Evolutionary conservation across 1,139 yeast species (phyloP), one percentile per base, ranked within the genome.

Genomic region (Taiozyma sp.): DNA sequence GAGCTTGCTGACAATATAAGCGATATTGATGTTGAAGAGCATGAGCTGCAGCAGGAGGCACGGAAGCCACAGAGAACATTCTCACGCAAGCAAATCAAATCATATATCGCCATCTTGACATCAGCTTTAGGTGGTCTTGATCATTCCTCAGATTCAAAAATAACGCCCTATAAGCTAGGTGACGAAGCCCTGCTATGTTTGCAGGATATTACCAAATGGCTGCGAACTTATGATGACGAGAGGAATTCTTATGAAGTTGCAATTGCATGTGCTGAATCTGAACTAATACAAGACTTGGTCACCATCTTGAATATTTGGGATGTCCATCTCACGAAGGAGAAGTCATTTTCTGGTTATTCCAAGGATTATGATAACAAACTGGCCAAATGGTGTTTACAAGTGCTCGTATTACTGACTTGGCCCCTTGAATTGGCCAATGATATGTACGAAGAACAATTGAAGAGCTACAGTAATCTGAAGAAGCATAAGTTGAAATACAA

Each of bases 151-250:
- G 60, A 64, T 4, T 56, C 65, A 3, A 75, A 74, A 0, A 71
- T 74, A 4, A 75, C 80, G 1, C 83, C 85, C 0, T 93, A 93
- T 63, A 81, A 80, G 57, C 75, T 92, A 3, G 99, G 99, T 12
- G 92, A 87, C 58, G 98, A 93, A 65, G 97, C 97, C 2, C 48
- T 58, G 41, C 48, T 58, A 6, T 62, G 98, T 68, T 71, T 93
- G 39, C 86, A 88, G 60, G 99, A 93, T 70, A 70, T 93, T 55
- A 90, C 89, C 65, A 76, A 87, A 59, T 92, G 98, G 97, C 79
- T 93, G 51, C 81, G 81, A 58, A 76, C 87, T 1, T 93, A 89
- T 48, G 99, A 93, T 65, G 96, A 89, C 54, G 74, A 76, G 43
- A 78, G 80, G 54, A 75, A 78, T 48, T 75, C 83, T 29, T 85